phyloP scores from a whole-genome alignment of 2,329 filamentous ascomycete species.

The Aspergillus sp. region DNA sequence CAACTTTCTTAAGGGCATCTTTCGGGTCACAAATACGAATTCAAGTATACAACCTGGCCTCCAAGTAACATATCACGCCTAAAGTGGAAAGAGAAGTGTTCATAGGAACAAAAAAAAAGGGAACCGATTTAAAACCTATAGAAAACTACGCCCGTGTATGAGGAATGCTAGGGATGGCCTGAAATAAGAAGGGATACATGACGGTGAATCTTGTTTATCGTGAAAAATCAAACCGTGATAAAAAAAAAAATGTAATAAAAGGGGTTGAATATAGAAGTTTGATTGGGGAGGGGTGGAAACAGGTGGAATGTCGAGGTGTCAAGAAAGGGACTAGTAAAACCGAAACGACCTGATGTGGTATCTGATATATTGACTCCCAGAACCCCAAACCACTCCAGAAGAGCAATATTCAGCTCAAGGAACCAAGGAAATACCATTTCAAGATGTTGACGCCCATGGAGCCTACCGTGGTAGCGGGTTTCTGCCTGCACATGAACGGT shows the following conservation, averaged over 20 bases:
- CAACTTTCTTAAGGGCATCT: not conserved
- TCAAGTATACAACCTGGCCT: not conserved
- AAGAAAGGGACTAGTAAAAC: not conserved
- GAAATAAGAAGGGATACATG: constrained; percentile 42
- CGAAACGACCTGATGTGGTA: constrained; percentile 3
- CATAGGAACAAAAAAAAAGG: constrained; percentile 17
- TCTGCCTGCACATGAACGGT: constrained; percentile 10
- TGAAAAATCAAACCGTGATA: constrained; percentile 26
- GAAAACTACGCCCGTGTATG: constrained; percentile 43
- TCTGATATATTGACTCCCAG: not conserved
- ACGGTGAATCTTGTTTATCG: constrained; percentile 50
- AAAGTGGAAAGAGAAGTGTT: constrained; percentile 16
- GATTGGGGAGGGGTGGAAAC: not conserved
- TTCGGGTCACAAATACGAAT: not conserved
- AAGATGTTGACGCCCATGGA: constrained; percentile 8
- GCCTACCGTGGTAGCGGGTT: not conserved
- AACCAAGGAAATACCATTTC: constrained; percentile 10
- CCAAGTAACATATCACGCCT: constrained; percentile 5
- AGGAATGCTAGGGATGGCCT: constrained; percentile 33
- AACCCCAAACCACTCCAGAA: not conserved
- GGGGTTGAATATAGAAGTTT: not conserved
- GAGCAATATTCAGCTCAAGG: not conserved
- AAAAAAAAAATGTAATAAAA: not conserved
- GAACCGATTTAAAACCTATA: constrained; percentile 24
- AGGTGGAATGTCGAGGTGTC: constrained; percentile 3